phyloP scores from a whole-genome alignment of 2,329 filamentous ascomycete genomes.

The Gnomoniopsis smithogilvyi region DNA sequence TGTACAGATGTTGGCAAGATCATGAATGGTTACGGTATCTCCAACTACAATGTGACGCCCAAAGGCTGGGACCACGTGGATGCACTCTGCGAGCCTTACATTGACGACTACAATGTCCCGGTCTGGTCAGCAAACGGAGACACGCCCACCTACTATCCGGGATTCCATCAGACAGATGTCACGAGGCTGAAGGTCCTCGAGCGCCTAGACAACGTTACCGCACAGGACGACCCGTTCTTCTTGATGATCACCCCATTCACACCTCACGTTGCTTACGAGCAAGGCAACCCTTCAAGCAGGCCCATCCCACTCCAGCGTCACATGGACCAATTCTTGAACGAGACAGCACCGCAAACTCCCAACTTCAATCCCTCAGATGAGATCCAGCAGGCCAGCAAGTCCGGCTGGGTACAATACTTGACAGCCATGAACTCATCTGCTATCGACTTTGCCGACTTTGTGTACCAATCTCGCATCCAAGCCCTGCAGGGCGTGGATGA shows the following conservation, averaged over 20 bases:
- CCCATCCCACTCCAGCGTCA: conserved; percentile 20
- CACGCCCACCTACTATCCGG: conserved; percentile 21
- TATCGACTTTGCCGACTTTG: conserved; percentile 19
- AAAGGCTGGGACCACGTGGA: conserved; percentile 27
- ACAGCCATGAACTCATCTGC: conserved; percentile 19
- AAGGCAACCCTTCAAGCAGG: conserved; percentile 15
- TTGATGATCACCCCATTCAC: conserved; percentile 21
- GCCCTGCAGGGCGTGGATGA: conserved; percentile 30
- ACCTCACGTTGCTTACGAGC: conserved; percentile 20
- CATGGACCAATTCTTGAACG: conserved; percentile 19
- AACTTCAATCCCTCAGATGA: conserved; percentile 25
- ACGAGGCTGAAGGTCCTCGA: conserved; percentile 24
- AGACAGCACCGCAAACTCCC: conserved; percentile 18
- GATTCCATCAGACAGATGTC: conserved; percentile 24
- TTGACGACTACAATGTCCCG: conserved; percentile 23
- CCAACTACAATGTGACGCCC: conserved; percentile 34
- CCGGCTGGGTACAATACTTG: conserved; percentile 20
- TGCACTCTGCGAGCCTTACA: conserved; percentile 26
- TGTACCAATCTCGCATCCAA: conserved; percentile 22
- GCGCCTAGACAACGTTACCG: conserved; percentile 18
- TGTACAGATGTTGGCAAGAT: conserved; percentile 35
- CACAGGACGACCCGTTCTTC: conserved; percentile 21
- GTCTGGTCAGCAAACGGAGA: conserved; percentile 24
- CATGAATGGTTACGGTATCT: conserved; percentile 38
- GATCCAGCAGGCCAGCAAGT: conserved; percentile 18